These are phyloP conservation scores for Cyclanthera cordifolia DNA, from an alignment of 306 rosid species.

Conservation along the genomic window DNA sequence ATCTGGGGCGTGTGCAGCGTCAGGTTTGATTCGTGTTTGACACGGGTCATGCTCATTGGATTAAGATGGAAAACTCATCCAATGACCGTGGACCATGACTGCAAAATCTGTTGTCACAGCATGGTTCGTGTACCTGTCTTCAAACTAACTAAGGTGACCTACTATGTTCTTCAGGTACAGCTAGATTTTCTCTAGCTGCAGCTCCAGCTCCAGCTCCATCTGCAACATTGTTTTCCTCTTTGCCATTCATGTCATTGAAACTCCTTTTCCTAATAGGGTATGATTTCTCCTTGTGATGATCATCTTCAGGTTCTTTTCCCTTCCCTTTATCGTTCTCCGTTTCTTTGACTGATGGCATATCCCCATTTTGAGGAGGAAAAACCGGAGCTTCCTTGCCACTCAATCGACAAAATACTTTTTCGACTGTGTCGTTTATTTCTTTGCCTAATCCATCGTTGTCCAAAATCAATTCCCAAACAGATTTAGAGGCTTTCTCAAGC, in stretches of 20 bases:
- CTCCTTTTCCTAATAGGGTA: conserved; percentile 60
- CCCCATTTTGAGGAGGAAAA: conserved; percentile 43
- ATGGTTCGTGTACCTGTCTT: conserved; percentile 10
- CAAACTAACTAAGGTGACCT: conserved; percentile 18
- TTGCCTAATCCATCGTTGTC: conserved; percentile 68
- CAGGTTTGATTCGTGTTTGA: neutral
- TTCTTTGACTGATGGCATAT: conserved; percentile 34
- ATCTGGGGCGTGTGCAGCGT: neutral
- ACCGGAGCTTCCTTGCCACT: conserved; percentile 83
- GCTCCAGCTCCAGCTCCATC: conserved; percentile 14
- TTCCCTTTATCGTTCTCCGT: conserved; percentile 38
- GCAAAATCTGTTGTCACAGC: neutral
- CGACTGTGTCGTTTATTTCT: conserved; percentile 79
- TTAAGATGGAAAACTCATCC: neutral
- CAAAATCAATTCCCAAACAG: conserved; percentile 90
- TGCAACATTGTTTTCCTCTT: conserved; percentile 33
- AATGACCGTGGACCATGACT: neutral
- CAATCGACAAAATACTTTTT: conserved; percentile 73
- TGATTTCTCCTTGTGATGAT: conserved; percentile 28
- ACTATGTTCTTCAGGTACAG: conserved; percentile 20
- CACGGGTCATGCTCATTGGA: neutral
- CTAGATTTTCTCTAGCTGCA: conserved; percentile 15
- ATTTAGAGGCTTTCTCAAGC: conserved; percentile 89
- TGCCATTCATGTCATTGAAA: conserved; percentile 36
- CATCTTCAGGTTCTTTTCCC: conserved; percentile 42